Evolutionary conservation across 139 green algal species (phyloP), one percentile per base, ranked within the genome.

Genomic region (Volvox africanus): DNA sequence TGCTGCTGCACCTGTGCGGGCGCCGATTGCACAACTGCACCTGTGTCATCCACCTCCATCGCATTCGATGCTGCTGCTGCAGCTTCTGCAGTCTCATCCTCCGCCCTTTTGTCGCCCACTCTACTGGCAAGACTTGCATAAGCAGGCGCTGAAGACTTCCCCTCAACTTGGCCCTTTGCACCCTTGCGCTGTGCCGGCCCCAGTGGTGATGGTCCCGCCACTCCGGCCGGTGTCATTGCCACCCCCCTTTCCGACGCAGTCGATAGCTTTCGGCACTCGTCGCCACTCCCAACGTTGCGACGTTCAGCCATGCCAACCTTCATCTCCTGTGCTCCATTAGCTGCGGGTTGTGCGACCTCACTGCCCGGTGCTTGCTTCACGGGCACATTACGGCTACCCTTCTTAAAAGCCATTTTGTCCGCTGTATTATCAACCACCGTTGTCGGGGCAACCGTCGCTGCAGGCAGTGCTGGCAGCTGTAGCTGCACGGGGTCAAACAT

Each of bases 401-500:
- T 11, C 6, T 73, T 16, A 28, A 30, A 6, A 2, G 65, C 65
- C 65, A 28, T 24, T 9, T 73, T 21, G 24, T 35, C 26, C 30
- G 61, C 82, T 21, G 61, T 22, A 35, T 14, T 21, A 30, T 61
- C 61, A 61, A 6, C 30, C 61, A n/a, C 61, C 80, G 28, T n/a
- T 36, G 44, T n/a, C 68, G 68, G 2, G 67, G 24, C 68, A 20
- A 36, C 24, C 67, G 12, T 33, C 13, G 22, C 9, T 36, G 37
- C 68, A 18, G 84, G 17, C 28, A 44, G 2, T 37, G 71, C 26
- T 9, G 85, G 73, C 71, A 65, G 73, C 73, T 75, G 73, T 20
- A 44, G 86, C 86, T 32, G 50, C 86, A 83, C 71, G 18, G 71
- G 61, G 30, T 90, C 86, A 61, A 90, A 5, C 19, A 90, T 83